Conservation (phyloP, 495 filamentous ascomycete genomes). For the Penicillium desertorum region DNA sequence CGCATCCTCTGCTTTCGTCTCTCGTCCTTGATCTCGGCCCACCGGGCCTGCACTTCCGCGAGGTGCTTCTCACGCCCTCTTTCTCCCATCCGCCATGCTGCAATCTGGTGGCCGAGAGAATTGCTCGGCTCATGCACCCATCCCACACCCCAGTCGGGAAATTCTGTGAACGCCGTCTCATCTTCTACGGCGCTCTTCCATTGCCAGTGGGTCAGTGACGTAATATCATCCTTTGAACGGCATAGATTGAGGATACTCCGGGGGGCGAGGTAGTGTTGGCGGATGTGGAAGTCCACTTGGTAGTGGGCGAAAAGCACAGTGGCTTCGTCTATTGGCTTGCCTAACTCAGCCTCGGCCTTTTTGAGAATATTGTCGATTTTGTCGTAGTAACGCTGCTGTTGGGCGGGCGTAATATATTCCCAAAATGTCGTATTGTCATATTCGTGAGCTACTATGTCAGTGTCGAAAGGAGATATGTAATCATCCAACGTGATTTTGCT, state of each 20-base stretch:
- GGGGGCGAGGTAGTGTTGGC: slow-evolving; percentile 32
- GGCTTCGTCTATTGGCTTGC: slow-evolving; percentile 7
- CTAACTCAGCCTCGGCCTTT: background rate
- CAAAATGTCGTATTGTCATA: slow-evolving; percentile 15
- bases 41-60: background rate
- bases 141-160: background rate
- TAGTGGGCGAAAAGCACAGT: slow-evolving; percentile 33
- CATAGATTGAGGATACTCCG: slow-evolving; percentile 30
- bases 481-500: slow-evolving; percentile 19
- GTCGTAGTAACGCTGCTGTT: slow-evolving; percentile 25
- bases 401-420: slow-evolving; percentile 21
- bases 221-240: slow-evolving; percentile 30
- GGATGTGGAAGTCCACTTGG: slow-evolving; percentile 38
- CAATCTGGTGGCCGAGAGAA: slow-evolving; percentile 1
- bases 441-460: background rate
- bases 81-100: background rate
- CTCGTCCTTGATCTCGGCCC: background rate
- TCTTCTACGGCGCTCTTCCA: slow-evolving; percentile 17
- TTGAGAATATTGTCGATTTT: slow-evolving; percentile 16
- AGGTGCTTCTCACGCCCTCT: background rate
- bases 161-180: no score
- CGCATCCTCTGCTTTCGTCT: background rate
- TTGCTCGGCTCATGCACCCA: slow-evolving; percentile 7
- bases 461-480: slow-evolving; percentile 19
- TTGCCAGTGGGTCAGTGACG: slow-evolving; percentile 30